phyloP scores from a whole-genome alignment of 768 basidiomycete species.

The Podaxis pistillaris region DNA sequence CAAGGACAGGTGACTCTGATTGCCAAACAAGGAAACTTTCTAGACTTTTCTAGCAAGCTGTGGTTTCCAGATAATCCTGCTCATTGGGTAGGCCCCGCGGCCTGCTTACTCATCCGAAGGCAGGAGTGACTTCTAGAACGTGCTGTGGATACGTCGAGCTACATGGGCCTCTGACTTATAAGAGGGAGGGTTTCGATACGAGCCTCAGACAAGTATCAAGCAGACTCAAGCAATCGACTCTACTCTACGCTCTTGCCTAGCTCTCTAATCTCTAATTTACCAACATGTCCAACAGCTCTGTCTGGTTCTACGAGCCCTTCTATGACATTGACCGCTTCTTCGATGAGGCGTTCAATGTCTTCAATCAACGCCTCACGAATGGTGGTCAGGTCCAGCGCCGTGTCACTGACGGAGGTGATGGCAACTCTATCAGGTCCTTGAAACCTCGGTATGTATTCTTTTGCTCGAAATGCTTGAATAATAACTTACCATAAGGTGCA shows the following conservation, averaged over 20 bases:
- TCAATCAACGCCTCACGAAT: slow-evolving; percentile 19
- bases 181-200: neutral
- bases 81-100: neutral
- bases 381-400: slow-evolving; percentile 17
- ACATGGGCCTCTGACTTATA: neutral
- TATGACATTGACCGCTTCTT: slow-evolving; percentile 43
- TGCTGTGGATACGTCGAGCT: neutral
- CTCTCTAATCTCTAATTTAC: no score
- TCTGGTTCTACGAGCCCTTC: slow-evolving; percentile 41
- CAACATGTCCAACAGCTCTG: slow-evolving; percentile 21
- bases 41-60: neutral
- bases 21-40: neutral
- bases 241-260: neutral
- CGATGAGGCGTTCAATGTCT: slow-evolving; percentile 32
- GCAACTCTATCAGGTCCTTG: slow-evolving; percentile 14
- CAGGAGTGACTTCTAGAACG: neutral
- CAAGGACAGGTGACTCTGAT: neutral
- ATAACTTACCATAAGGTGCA: slow-evolving; percentile 4
- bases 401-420: slow-evolving; percentile 8
- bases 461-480: neutral
- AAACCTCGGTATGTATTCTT: slow-evolving; percentile 21
- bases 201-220: neutral
- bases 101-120: neutral
- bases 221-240: neutral
- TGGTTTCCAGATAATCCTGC: neutral